phyloP scores from a whole-genome alignment of 352 stramenopile species.

The Globisporangium irregulare region DNA sequence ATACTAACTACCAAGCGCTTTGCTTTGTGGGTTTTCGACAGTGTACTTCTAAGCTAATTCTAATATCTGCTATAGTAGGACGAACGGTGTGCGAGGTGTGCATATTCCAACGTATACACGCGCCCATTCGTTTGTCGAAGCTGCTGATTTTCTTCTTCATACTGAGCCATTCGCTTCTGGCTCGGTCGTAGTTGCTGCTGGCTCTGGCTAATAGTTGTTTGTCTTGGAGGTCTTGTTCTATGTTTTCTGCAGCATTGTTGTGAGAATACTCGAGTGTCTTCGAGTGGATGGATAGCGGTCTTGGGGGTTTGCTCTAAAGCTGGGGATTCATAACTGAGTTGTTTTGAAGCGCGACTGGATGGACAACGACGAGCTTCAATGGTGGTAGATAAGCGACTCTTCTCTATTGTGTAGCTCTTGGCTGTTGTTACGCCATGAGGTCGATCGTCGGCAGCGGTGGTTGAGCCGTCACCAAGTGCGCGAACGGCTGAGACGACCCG shows the following conservation, averaged over 20 bases:
- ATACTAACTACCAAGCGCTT: not conserved
- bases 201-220: not conserved
- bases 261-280: not conserved
- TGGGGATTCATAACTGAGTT: not conserved
- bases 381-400: not conserved
- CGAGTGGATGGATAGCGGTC: not conserved
- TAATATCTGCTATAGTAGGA: not conserved
- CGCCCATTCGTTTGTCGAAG: not conserved
- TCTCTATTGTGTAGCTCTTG: not conserved
- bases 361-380: not conserved
- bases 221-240: not conserved
- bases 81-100: not conserved
- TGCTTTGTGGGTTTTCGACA: not conserved
- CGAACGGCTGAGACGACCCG: conserved; percentile 11
- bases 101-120: conserved; percentile 14
- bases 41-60: not conserved
- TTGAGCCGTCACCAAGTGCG: conserved; percentile 5
- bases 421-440: conserved; percentile 12
- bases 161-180: not conserved
- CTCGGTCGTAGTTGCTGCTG: not conserved
- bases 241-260: not conserved
- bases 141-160: not conserved
- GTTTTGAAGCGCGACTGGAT: not conserved
- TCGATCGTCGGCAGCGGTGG: conserved; percentile 12
- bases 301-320: not conserved